Base-by-base conservation (phyloP, 1,284 basidiomycete species). In the Apiotrichum sp. region DNA sequence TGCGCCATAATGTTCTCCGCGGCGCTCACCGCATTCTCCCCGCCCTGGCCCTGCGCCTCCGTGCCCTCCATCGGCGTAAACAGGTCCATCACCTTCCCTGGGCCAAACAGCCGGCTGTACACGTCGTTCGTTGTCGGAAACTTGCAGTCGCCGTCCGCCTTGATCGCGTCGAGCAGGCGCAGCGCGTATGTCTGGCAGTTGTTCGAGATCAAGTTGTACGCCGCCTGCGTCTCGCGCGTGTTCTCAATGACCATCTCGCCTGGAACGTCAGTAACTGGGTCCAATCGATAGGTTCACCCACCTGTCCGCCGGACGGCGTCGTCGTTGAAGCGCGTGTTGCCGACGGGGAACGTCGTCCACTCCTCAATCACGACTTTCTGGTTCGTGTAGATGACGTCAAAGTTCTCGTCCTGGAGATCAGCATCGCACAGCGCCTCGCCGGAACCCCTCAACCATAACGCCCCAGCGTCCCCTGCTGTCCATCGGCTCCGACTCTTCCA, bases 171-270 rank as follows among this genome's bases (percentile, higher is more conserved):
- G 29, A 61, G 53, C 3, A 61, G 55, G 6, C 35, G 50, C 9
- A 61, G 59, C 6, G 59, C 59, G 34, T 57, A 61, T 0, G 59
- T 61, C 53, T 61, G 59, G 50, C 59, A 61, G 50, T 61, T 61
- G 56, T 61, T 61, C 16, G 53, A 34, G 47, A 61, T 61, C 10
- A 61, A 56, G 47, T 61, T 52, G 53, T 61, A 61, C 41, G 50
- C 50, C 2, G 59, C 31, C 14, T 32, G 36, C 39, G 41, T 50
- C 14, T 42, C 50, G 39, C 59, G 55, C 10, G 55, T 32, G 2
- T 53, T 41, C 6, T 36, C 46, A 35, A 61, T 61, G 33, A 61
- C 47, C 10, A 35, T 35, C 29, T 57, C 53, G 42, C 53, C 56
- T 58, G 48, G 22, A 3, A 6, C 10, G 52, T 57, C 13, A 57